These are phyloP conservation scores for Medicago lupulina DNA, from an alignment of 306 rosid genomes.

Conservation along the genomic window DNA sequence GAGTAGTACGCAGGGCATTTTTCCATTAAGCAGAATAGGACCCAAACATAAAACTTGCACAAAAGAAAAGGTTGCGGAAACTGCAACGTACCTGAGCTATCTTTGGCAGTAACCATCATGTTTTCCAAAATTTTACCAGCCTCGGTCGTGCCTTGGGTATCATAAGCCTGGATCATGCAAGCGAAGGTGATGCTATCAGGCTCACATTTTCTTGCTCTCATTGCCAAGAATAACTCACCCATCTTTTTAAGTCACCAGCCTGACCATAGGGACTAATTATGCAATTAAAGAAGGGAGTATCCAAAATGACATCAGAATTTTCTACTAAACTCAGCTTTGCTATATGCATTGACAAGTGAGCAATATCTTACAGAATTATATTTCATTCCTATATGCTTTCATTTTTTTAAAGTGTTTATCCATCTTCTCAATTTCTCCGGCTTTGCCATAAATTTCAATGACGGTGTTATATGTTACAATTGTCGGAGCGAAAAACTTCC, in stretches of 20 bases:
- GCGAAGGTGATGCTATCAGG: conserved; percentile 74
- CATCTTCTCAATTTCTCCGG: conserved; percentile 74
- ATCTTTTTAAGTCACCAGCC: conserved; percentile 72
- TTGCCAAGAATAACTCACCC: conserved; percentile 64
- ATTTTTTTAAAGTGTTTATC: conserved; percentile 64
- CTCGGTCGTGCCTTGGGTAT: conserved; percentile 69
- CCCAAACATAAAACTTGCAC: not conserved
- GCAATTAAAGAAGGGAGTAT: conserved; percentile 86
- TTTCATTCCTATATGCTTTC: conserved; percentile 88
- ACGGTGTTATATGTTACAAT: conserved; percentile 80
- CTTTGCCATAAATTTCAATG: conserved; percentile 81
- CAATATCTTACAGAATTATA: conserved; percentile 80
- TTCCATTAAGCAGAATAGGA: conserved; percentile 7
- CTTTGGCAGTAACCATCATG: conserved; percentile 53
- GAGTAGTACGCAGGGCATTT: conserved; percentile 12
- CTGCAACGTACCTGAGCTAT: conserved; percentile 50
- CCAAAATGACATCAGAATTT: conserved; percentile 78
- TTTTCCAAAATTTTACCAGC: conserved; percentile 66
- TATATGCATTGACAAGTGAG: conserved; percentile 81
- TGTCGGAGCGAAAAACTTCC: conserved; percentile 69
- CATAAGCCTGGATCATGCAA: conserved; percentile 74
- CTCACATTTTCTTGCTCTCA: conserved; percentile 71
- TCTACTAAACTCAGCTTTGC: conserved; percentile 64
- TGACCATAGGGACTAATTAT: conserved; percentile 73
- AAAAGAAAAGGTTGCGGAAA: conserved; percentile 29